phyloP scores from a whole-genome alignment of 345 rosid species.

The Lepidium aucheri region DNA sequence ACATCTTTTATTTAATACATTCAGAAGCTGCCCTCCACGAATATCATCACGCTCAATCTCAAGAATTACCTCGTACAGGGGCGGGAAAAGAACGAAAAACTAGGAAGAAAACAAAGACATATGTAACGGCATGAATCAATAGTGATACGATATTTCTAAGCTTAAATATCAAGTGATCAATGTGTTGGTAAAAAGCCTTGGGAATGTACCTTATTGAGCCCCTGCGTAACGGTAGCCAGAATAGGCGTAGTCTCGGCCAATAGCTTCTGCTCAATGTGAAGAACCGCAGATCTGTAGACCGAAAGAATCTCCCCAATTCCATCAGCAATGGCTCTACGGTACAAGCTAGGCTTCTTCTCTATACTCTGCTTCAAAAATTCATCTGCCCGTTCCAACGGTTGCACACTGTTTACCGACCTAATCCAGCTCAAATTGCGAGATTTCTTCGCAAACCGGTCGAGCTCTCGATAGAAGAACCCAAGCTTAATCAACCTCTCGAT shows the following conservation, averaged over 20 bases:
- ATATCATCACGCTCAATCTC: constrained; percentile 90
- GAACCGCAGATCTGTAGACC: constrained; percentile 80
- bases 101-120: constrained; percentile 21
- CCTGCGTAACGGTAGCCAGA: constrained; percentile 77
- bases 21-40: constrained; percentile 87
- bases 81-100: constrained; percentile 89
- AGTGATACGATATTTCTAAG: not conserved
- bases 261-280: constrained; percentile 79
- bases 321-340: constrained; percentile 87
- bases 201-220: constrained; percentile 70
- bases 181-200: not conserved
- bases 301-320: constrained; percentile 89
- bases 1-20: constrained; percentile 74
- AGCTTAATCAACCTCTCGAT: constrained; percentile 75
- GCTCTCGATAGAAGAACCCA: constrained; percentile 90
- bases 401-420: constrained; percentile 35
- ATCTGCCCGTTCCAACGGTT: constrained; percentile 44
- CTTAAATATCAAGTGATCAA: not conserved
- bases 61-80: constrained; percentile 71
- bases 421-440: constrained; percentile 88
- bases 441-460: constrained; percentile 67
- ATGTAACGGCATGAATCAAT: not conserved
- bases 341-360: constrained; percentile 49
- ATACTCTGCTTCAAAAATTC: constrained; percentile 37
- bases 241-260: constrained; percentile 73